Base-by-base conservation (phyloP, 768 basidiomycete species). In the Crepidotus variabilis region DNA sequence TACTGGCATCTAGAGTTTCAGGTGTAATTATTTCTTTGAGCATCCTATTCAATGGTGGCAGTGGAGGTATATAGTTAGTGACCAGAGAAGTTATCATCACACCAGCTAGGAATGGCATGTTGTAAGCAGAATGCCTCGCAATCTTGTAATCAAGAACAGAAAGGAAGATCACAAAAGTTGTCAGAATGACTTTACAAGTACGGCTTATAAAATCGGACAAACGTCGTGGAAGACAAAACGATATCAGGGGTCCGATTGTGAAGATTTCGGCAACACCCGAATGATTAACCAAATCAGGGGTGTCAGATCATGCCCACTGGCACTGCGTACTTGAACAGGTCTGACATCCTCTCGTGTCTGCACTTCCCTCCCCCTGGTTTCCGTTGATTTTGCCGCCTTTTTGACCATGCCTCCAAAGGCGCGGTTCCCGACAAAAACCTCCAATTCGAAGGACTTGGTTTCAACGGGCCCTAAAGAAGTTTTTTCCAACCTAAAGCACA, bases 401-500 rank as follows among this genome's bases (percentile, higher is more conserved):
- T 39, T 34, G 16, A 20, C 47, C 39, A 69, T 70, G 68, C 66
- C 69, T 50, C 66, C 64, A 23, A 67, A 65, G 53, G 53, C 50
- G n/a, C 61, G 67, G 63, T 43, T 43, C 24, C 49, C 56, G 18
- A 58, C 54, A 20, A 65, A 67, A 54, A 34, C 60, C 6, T 63
- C 72, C 14, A 69, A 70, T 47, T 71, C 76, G 33, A 78, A 71
- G 55, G 83, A 78, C 24, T 75, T 90, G 47, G 75, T 89, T 22
- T 66, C 77, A 1, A 71, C 79, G 11, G 86, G 86, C n/a, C 78
- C 81, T 11, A 74, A 76, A 58, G 75, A 85, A 50, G 71, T 88
- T 34, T 67, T 73, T 43, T 59, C 63, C 14, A 74, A 69, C 34
- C 54, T 58, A 51, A 56, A 57, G 52, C 57, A 63, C 39, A 61